Evolutionary conservation across 1,284 basidiomycete genomes (phyloP).

Genomic region (Neonothopanus nambi): DNA sequence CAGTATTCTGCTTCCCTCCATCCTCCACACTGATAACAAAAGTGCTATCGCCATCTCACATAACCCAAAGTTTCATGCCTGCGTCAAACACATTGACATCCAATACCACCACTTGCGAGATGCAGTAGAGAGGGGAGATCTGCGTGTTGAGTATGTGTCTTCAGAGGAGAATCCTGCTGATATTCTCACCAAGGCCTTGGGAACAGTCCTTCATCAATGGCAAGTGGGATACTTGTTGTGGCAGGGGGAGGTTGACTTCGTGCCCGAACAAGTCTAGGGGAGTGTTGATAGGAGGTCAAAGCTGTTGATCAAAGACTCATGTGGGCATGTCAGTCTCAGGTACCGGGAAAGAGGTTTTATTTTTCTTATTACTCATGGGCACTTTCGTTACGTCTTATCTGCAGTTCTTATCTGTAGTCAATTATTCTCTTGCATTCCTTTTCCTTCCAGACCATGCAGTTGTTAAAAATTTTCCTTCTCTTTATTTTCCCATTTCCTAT

Average conservation of each 20-base stretch:
- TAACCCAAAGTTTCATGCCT: background rate
- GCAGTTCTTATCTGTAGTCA: too few relatives aligned
- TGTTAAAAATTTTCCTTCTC: too few relatives aligned
- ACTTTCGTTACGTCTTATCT: too few relatives aligned
- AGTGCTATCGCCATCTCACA: slow-evolving; percentile 26
- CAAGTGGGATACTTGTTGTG: background rate
- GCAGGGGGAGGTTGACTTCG: too few relatives aligned
- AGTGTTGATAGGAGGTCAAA: slow-evolving; percentile 8
- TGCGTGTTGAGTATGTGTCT: background rate
- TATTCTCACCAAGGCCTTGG: slow-evolving; percentile 5
- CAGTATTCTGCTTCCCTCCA: slow-evolving; percentile 19
- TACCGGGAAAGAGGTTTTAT: background rate
- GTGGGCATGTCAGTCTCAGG: too few relatives aligned
- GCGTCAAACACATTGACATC: slow-evolving; percentile 12
- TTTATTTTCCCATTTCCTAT: too few relatives aligned
- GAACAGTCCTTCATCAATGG: background rate
- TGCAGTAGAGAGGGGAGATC: background rate
- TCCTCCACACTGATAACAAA: slow-evolving; percentile 37
- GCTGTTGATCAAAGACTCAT: background rate
- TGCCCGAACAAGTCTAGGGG: slow-evolving; percentile 9
- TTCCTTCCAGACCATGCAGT: too few relatives aligned
- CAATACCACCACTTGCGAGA: background rate
- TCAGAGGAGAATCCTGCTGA: slow-evolving; percentile 10
- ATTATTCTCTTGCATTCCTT: too few relatives aligned
- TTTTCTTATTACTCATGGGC: background rate